These are phyloP conservation scores for Ceriops decandra DNA, from an alignment of 345 rosid genomes.

Conservation along the genomic window DNA sequence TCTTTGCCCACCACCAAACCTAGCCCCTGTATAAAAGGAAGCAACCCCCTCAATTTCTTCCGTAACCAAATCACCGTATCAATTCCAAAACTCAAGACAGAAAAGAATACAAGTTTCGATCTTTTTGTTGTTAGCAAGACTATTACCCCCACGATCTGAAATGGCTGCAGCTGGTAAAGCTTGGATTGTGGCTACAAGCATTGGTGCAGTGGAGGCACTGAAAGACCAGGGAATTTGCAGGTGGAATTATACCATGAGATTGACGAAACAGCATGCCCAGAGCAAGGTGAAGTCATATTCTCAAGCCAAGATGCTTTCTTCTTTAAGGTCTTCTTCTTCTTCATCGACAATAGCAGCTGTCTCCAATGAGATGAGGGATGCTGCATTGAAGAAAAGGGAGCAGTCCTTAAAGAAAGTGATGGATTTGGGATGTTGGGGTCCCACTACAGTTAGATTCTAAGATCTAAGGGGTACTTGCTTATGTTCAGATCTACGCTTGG, in stretches of 20 bases:
- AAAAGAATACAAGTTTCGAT: accelerated
- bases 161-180: constrained; percentile 21
- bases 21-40: too few relatives aligned
- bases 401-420: constrained; percentile 26
- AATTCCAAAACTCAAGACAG: too few relatives aligned
- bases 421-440: constrained; percentile 44
- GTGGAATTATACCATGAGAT: constrained; percentile 58
- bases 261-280: constrained; percentile 39
- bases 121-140: neutral
- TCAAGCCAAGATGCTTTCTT: constrained; percentile 7
- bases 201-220: constrained; percentile 62
- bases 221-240: constrained; percentile 68
- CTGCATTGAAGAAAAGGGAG: constrained; percentile 25
- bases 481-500: too few relatives aligned
- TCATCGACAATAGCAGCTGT: neutral
- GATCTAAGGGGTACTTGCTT: too few relatives aligned
- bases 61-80: too few relatives aligned
- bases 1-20: too few relatives aligned
- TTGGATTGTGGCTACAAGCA: constrained; percentile 55
- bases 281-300: constrained; percentile 24
- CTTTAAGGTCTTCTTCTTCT: neutral
- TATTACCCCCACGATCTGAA: neutral
- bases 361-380: neutral
- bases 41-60: too few relatives aligned
- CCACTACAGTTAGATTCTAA: constrained; percentile 41